Evolutionary conservation across 306 rosid genomes (phyloP).

Genomic region (Purshia tridentata): DNA sequence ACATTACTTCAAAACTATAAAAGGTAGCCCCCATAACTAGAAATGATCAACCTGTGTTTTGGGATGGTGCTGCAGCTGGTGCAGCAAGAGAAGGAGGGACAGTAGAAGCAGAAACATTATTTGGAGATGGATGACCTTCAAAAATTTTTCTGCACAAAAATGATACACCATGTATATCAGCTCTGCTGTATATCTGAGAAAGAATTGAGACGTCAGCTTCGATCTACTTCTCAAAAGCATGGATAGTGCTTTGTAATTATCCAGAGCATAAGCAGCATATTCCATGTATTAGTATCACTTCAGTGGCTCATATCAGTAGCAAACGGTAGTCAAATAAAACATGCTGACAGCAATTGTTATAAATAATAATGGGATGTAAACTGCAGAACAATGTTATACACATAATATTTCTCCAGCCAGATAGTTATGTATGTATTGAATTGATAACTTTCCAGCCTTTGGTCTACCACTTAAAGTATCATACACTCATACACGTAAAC

Average conservation of each 20-base stretch:
- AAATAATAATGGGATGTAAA: background rate
- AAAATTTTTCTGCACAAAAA: slow-evolving; percentile 52
- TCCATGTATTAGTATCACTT: background rate
- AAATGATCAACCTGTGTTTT: slow-evolving; percentile 23
- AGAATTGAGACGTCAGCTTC: background rate
- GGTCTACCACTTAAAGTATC: background rate
- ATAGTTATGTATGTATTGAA: background rate
- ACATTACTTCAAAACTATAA: background rate
- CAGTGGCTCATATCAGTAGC: background rate
- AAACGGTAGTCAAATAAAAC: background rate
- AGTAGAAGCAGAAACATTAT: slow-evolving; percentile 24
- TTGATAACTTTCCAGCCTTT: background rate
- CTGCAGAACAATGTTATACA: background rate
- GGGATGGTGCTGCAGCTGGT: slow-evolving; percentile 15
- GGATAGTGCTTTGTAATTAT: background rate
- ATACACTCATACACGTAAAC: background rate
- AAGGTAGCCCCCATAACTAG: background rate
- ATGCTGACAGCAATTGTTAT: background rate
- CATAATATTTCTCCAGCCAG: background rate
- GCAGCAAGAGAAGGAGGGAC: slow-evolving; percentile 25
- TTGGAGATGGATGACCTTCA: slow-evolving; percentile 35
- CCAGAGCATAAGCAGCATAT: background rate
- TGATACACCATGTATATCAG: slow-evolving; percentile 20
- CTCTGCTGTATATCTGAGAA: slow-evolving; percentile 1
- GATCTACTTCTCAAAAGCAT: background rate